Evolutionary conservation across 305 asterid species (phyloP).

Genomic region (Fraxinus baroniana): DNA sequence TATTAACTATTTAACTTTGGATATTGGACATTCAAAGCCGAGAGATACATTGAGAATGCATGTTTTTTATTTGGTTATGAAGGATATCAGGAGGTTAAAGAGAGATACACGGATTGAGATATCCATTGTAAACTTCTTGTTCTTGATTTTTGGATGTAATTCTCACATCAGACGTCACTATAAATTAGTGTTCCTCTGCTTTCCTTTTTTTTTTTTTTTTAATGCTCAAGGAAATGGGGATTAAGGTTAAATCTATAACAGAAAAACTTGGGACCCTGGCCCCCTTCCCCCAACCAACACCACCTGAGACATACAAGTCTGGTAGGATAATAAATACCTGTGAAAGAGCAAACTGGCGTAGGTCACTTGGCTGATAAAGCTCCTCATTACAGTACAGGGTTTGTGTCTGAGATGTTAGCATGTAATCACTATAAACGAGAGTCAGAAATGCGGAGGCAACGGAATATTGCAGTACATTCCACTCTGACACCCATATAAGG

Average conservation of each 20-base stretch:
- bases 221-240: neutral
- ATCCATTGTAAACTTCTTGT: neutral
- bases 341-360: slow-evolving; percentile 46
- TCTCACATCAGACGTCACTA: neutral
- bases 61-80: neutral
- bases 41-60: neutral
- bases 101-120: neutral
- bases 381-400: slow-evolving; percentile 52
- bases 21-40: neutral
- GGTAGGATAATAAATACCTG: slow-evolving; percentile 36
- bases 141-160: neutral
- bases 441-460: slow-evolving; percentile 66
- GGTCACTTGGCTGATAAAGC: slow-evolving; percentile 38
- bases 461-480: slow-evolving; percentile 57
- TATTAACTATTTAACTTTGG: neutral
- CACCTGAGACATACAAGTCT: neutral
- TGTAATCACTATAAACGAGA: slow-evolving; percentile 59
- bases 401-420: slow-evolving; percentile 49
- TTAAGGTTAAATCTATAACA: neutral
- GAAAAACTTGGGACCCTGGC: neutral
- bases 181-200: neutral
- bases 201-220: neutral
- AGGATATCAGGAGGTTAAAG: neutral
- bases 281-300: neutral
- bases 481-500: slow-evolving; percentile 51